Conservation (phyloP, 805 yeast species). For the Wickerhamiella siamensis region DNA sequence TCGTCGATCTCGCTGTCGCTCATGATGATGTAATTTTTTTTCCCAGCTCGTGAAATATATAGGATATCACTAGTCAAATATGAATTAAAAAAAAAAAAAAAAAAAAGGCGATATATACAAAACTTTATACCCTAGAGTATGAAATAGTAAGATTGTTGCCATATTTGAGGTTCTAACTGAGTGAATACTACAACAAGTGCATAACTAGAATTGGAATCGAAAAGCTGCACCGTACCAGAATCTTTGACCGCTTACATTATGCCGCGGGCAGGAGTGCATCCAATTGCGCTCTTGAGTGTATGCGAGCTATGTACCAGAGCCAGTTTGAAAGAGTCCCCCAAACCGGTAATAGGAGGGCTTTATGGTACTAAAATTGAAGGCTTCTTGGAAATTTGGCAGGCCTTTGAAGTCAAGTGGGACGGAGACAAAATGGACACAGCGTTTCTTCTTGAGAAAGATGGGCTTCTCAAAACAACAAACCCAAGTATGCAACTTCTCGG, state of each 20-base stretch:
- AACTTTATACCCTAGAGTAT: too few species aligned
- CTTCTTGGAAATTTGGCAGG: slow-evolving; percentile 21
- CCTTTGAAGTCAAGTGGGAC: slow-evolving; percentile 20
- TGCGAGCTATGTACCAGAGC: slow-evolving; percentile 24
- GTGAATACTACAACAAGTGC: too few species aligned
- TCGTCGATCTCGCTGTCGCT: slow-evolving; percentile 15
- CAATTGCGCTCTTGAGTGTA: slow-evolving; percentile 25
- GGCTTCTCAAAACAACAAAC: slow-evolving; percentile 21
- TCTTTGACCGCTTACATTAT: too few species aligned
- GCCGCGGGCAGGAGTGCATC: slow-evolving; percentile 16
- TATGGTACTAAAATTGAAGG: slow-evolving; percentile 22
- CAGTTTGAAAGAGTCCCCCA: slow-evolving; percentile 5
- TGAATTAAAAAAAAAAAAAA: too few species aligned
- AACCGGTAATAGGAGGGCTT: slow-evolving; percentile 23
- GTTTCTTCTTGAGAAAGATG: slow-evolving; percentile 15
- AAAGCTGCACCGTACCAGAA: too few species aligned
- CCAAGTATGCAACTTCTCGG: slow-evolving; percentile 24
- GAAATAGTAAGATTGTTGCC: too few species aligned
- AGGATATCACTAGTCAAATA: too few species aligned
- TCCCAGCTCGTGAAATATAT: too few species aligned
- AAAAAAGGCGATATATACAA: too few species aligned
- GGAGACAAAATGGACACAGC: slow-evolving; percentile 13
- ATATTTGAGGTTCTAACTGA: too few species aligned
- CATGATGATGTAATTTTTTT: not conserved
- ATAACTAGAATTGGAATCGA: too few species aligned